Evolutionary conservation across 331 rosid species (phyloP).

Genomic region (Pyrus hybrid): DNA sequence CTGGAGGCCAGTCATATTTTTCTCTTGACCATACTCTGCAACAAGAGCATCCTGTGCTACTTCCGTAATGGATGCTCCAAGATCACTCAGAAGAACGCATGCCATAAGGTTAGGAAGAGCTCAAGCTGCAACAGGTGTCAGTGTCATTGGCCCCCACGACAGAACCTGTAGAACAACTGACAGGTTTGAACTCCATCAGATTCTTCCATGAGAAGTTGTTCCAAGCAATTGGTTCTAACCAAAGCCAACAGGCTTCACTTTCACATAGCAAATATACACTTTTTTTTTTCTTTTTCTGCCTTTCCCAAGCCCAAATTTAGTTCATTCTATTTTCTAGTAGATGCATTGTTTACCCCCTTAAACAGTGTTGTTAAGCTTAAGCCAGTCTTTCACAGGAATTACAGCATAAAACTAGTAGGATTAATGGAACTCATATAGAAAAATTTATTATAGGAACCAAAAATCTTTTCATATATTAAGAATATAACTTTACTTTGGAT

Average conservation of each 20-base stretch:
- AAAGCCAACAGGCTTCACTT: background rate
- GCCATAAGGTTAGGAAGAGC: slow-evolving; percentile 50
- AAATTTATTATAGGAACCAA: background rate
- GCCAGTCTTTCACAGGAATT: background rate
- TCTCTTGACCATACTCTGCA: slow-evolving; percentile 69
- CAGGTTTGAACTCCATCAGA: slow-evolving; percentile 26
- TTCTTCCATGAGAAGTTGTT: background rate
- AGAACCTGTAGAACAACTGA: slow-evolving; percentile 76
- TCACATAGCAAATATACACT: background rate
- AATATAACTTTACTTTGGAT: background rate
- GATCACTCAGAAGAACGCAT: slow-evolving; percentile 66
- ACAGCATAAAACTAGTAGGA: background rate
- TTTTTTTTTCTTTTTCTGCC: background rate
- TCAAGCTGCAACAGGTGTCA: slow-evolving; percentile 43
- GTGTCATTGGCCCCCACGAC: slow-evolving; percentile 72
- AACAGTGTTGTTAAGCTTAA: background rate
- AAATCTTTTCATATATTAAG: background rate
- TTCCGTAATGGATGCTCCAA: slow-evolving; percentile 88
- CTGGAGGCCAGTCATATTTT: slow-evolving; percentile 61
- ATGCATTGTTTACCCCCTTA: background rate
- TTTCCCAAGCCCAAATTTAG: background rate
- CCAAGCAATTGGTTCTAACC: background rate
- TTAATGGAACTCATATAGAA: background rate
- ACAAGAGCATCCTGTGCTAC: slow-evolving; percentile 93
- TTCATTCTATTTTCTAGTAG: background rate